Base-by-base conservation (phyloP, 768 basidiomycete species). In the Erythrobasidium yunnanense region DNA sequence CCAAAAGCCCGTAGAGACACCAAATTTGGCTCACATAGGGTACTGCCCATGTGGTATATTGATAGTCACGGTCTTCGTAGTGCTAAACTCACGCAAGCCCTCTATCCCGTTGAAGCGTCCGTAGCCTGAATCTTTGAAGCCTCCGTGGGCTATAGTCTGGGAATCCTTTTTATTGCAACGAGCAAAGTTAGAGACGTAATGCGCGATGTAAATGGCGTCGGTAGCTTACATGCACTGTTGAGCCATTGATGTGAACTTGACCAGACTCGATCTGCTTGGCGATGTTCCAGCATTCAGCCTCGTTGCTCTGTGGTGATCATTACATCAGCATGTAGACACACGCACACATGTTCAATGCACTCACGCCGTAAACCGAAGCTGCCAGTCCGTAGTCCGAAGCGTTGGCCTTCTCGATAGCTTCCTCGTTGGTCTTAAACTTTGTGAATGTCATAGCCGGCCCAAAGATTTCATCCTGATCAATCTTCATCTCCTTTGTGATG, bases 81-180 rank as follows among this genome's bases (percentile, higher is more conserved):
- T 71, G 2, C 74, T 75, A 51, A 77, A 77, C 23, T 70, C 71
- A 51, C 71, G 66, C 4, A 76, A 52, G 17, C 74, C 76, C 15
- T 74, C 74, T 27, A 68, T 38, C 1, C 76, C 75, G 69, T 77
- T 77, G 66, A 76, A 77, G 20, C 73, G 66, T 8, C 76, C 76
- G 65, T 69, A 77, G 0, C 76, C 76, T 53, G 70, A 72, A 1
- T 69, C 70, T 56, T 75, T 75, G 45, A 70, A 54, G 3, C 76
- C 76, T 3, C 75, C 75, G 66, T 74, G 73, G 1, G 75, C 74
- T 25, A 77, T 55, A 52, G 66, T 67, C 33, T 73, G 70, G 3
- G 46, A 7, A 68, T 75, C 75, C 38, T 42, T 11, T 42, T n/a
- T 11, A 42, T n/a, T 42, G 38, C 38, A 42, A 42, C 38, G 11